phyloP scores from a whole-genome alignment of 352 stramenopile genomes.

The Phytophthora cryptogea region DNA sequence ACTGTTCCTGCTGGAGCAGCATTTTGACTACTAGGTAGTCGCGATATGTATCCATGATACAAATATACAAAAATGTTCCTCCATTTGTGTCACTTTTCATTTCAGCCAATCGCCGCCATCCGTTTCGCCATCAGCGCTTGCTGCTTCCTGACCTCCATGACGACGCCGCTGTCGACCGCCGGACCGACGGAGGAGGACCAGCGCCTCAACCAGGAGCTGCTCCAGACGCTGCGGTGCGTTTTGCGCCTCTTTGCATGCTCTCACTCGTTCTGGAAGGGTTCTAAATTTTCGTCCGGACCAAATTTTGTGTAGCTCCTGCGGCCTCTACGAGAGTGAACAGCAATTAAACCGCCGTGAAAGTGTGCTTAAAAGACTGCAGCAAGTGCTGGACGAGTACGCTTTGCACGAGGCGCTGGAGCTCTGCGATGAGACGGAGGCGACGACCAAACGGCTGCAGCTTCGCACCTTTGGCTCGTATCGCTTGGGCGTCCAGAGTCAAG shows the following conservation, averaged over 20 bases:
- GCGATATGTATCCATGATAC: background rate
- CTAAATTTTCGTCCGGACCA: background rate
- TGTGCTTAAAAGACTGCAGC: constrained; percentile 66
- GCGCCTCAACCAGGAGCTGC: constrained; percentile 65
- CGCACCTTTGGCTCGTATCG: constrained; percentile 93
- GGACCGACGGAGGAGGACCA: constrained; percentile 68
- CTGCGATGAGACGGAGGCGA: constrained; percentile 53
- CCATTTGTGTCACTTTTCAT: background rate
- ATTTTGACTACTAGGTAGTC: background rate
- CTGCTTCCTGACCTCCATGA: constrained; percentile 34
- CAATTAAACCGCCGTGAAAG: constrained; percentile 63
- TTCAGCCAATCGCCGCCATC: constrained; percentile 1
- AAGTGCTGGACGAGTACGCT: constrained; percentile 79
- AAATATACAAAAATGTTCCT: background rate
- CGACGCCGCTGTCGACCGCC: constrained; percentile 74
- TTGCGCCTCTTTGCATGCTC: background rate
- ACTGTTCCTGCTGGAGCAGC: constrained; percentile 42
- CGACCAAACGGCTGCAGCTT: constrained; percentile 57
- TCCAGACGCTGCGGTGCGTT: constrained; percentile 61
- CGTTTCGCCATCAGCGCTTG: background rate
- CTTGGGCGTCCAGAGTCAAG: constrained; percentile 83
- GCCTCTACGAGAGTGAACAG: constrained; percentile 77
- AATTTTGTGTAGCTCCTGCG: constrained; percentile 42
- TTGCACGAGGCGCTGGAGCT: constrained; percentile 58
- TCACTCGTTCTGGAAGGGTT: constrained; percentile 1